Base-by-base conservation (phyloP, 805 yeast species). In the Ogataea paraovalis region DNA sequence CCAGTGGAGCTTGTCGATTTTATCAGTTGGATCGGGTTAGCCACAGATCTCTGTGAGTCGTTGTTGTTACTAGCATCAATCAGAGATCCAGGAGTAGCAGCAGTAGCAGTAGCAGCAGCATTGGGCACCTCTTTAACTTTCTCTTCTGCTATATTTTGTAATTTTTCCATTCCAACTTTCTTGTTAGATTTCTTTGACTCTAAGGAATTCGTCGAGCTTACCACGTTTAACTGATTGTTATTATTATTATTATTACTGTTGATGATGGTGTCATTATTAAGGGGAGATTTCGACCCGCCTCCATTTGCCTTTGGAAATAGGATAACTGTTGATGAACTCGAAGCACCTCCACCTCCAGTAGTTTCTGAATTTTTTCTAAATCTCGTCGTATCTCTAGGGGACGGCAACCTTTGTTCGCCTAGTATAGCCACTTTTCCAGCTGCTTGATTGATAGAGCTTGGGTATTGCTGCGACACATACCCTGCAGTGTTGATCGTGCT, bases 291-390 rank as follows among this genome's bases (percentile, higher is more conserved):
- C 4, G 58, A 50, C 13, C 46, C 54, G 3, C 53, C 38, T 23
- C 56, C 52, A 2, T 54, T 45, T 18, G 61, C 75, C 54, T 73
- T 76, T 0, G 82, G 81, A 43, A 78, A 66, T 42, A 78, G 61
- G 22, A 78, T 68, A 19, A 78, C 77, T 1, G 82, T 79, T n/a
- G 68, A 63, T 18, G 57, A 46, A n/a, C 45, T 39, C 3, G 43
- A 42, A 6, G 43, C 43, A 3, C 39, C 50, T 14, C 38, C 38
- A 10, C 10, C 10, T 10, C 28, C 28, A 25, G 10, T 10, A 10
- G 28, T 25, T 10, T 25, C 28, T 10, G 56, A 28, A 16, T 23
- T 40, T 32, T 48, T 43, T 22, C 47, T 51, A 41, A 54, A 54
- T 41, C 62, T 47, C 3, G 54, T 48, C 4, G 45, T 36, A 14